These are phyloP conservation scores for Metschnikowia henanensis DNA, from an alignment of 805 yeast genomes.

Conservation along the genomic window DNA sequence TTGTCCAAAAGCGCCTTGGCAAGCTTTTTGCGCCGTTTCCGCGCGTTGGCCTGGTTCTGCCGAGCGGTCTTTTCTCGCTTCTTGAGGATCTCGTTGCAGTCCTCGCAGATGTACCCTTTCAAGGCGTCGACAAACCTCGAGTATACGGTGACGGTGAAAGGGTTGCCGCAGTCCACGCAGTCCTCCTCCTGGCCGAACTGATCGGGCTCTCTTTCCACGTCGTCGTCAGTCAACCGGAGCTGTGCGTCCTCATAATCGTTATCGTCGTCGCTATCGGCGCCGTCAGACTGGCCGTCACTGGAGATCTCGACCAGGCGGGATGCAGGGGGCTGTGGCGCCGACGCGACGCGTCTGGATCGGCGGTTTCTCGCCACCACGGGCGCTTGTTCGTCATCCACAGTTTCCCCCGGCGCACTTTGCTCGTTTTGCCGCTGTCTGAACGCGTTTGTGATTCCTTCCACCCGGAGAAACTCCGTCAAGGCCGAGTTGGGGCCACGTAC, in stretches of 20 bases:
- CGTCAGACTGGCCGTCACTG: not conserved
- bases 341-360: not conserved
- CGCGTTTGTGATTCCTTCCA: conserved; percentile 86
- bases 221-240: conserved; percentile 11
- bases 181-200: conserved; percentile 53
- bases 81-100: conserved; percentile 48
- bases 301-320: not conserved
- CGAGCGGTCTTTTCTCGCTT: conserved; percentile 45
- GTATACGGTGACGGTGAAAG: conserved; percentile 65
- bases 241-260: conserved; percentile 8
- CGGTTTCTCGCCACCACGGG: not conserved
- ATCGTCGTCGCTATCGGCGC: conserved; percentile 7
- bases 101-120: conserved; percentile 67
- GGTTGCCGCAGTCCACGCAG: conserved; percentile 62
- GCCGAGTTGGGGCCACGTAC: conserved; percentile 79
- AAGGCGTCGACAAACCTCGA: conserved; percentile 51
- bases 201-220: conserved; percentile 23
- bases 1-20: conserved; percentile 85
- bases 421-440: conserved; percentile 48
- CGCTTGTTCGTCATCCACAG: conserved; percentile 18
- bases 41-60: conserved; percentile 58
- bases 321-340: not conserved
- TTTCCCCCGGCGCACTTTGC: conserved; percentile 27
- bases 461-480: conserved; percentile 80
- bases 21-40: conserved; percentile 72